phyloP scores from a whole-genome alignment of 2,329 filamentous ascomycete genomes.

The Curvularia hawaiiensis region DNA sequence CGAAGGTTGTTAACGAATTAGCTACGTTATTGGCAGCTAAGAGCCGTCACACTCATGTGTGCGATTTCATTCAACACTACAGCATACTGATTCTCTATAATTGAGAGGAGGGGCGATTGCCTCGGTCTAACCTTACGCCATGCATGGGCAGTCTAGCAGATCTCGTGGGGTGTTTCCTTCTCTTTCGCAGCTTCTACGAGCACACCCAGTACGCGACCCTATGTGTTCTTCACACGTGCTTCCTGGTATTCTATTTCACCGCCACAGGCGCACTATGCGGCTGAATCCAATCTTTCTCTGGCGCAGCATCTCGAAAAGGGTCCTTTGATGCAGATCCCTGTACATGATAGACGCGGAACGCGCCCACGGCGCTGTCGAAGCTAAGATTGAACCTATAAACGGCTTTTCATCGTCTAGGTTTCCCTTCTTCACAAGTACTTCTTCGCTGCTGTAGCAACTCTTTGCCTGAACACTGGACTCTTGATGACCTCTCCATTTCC shows the following conservation, averaged over 20 bases:
- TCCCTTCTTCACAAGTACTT: conserved; percentile 72
- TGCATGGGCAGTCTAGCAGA: not conserved
- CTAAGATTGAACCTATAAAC: not conserved
- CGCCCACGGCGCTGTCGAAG: not conserved
- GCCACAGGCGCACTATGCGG: not conserved
- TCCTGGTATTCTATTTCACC: not conserved
- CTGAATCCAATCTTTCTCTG: too few species aligned
- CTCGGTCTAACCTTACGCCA: not conserved
- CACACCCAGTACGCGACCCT: not conserved
- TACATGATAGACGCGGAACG: not conserved
- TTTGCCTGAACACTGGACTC: conserved; percentile 82
- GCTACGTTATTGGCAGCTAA: not conserved
- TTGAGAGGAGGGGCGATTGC: not conserved
- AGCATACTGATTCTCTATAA: not conserved
- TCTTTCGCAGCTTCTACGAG: not conserved
- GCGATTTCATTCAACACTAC: not conserved
- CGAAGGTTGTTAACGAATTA: not conserved
- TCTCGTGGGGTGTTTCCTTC: not conserved
- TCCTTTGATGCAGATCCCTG: not conserved
- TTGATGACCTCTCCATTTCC: conserved; percentile 84
- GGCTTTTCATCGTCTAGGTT: not conserved
- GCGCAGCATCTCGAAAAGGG: not conserved
- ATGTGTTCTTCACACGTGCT: not conserved
- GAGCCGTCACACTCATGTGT: not conserved
- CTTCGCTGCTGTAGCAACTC: conserved; percentile 85